Evolutionary conservation across 2,329 filamentous ascomycete genomes (phyloP), one percentile per base, ranked within the genome.

Genomic region (Lecanicillium sp.): DNA sequence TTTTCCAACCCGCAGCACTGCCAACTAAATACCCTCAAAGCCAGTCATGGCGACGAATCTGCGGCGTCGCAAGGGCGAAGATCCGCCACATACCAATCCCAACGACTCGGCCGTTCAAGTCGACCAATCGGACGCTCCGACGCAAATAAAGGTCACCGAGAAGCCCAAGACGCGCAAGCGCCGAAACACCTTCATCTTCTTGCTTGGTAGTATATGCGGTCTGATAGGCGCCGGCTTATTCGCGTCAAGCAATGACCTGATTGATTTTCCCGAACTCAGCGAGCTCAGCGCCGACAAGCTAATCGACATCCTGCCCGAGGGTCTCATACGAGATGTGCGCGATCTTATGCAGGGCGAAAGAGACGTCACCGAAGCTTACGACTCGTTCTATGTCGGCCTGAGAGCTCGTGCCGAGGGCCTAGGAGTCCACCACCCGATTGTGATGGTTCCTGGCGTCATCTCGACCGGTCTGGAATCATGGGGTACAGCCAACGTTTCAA

Each of bases 401-500:
- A 85, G 94, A 52, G 82, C 89, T 15, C 80, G 80, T 29, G 67
- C 80, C 4, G 84, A 95, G 57, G 94, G 94, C 2, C 71, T 96
- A 14, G 60, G 73, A 34, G 90, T 85, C 13, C 74, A 85, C 43
- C 88, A 95, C 51, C 87, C 92, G 1, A 81, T 98, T 45, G 85
- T 98, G 46, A 96, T 98, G 90, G 80, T 98, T 9, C 92, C 92
- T 0, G 92, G 92, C 4, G 92, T 98, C 43, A 98, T 98, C 49
- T 96, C 92, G 0, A 96, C 92, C 0, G 92, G 92, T 2, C 73
- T 98, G 17, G 92, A 98, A 62, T 95, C 87, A 34, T 98, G 92
- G 92, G 87, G 90, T 4, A 96, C 92, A 0, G 80, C 84, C 36
- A 85, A 89, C 54, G 68, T 72, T 30, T 95, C 89, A 7, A 76